A percentile compares a stretch with the other conserved stretches of the same genome.
phyloP scores from a whole-genome alignment of 2,329 filamentous ascomycete species.

The Alternaria novae-zelandiae region DNA sequence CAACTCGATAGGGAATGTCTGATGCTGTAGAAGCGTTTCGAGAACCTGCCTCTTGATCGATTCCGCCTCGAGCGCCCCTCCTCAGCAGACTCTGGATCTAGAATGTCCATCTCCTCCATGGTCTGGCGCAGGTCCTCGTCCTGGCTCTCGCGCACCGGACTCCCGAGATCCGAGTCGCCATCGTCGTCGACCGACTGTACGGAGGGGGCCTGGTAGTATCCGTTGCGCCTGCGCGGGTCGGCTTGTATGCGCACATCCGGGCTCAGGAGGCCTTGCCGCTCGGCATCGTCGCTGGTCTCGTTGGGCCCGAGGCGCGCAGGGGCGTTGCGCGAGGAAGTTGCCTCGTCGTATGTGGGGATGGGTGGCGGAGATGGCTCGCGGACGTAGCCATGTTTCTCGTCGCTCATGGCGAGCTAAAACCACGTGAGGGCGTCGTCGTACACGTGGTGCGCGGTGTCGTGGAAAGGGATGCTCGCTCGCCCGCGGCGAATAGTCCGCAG shows the following conservation, averaged over 20 bases:
- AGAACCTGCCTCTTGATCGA: constrained; percentile 51
- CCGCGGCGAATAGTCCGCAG: constrained; percentile 16
- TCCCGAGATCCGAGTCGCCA: constrained; percentile 55
- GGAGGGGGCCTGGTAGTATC: constrained; percentile 75
- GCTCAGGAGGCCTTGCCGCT: constrained; percentile 77
- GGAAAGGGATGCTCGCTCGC: constrained; percentile 12
- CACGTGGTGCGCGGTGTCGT: constrained; percentile 4
- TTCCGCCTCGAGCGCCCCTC: constrained; percentile 38
- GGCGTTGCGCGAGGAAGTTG: constrained; percentile 62
- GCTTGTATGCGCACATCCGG: constrained; percentile 49
- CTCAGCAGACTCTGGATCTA: constrained; percentile 46
- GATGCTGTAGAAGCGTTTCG: constrained; percentile 63
- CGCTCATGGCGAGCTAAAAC: constrained; percentile 37
- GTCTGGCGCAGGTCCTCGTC: constrained; percentile 71
- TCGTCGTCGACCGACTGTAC: constrained; percentile 83
- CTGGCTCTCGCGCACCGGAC: constrained; percentile 61
- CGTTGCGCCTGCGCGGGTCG: constrained; percentile 44
- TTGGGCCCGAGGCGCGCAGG: constrained; percentile 61
- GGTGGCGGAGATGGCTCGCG: constrained; percentile 62
- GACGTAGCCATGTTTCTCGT: constrained; percentile 51
- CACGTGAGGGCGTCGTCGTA: constrained; percentile 19
- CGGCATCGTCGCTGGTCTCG: constrained; percentile 72
- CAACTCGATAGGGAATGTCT: constrained; percentile 65
- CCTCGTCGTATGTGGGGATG: constrained; percentile 86
- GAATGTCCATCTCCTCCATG: constrained; percentile 72